Evolutionary conservation across 1,139 yeast genomes (phyloP), one percentile per base, ranked within the genome.

Genomic region (Geotrichum fermentans): DNA sequence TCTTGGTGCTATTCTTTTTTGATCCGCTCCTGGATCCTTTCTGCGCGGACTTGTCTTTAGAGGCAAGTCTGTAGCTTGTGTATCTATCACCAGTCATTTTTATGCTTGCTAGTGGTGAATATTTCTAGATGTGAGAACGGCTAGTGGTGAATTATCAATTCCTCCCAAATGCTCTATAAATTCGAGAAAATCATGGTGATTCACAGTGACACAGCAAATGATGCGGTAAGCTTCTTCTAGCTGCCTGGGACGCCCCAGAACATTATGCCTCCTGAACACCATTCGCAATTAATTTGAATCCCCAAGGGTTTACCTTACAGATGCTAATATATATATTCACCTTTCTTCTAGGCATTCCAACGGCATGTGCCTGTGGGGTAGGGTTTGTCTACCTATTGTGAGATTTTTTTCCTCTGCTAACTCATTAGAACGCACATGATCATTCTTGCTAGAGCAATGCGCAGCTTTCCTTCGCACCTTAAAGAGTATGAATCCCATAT

Each of bases 351-450:
- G 36, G 26, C 4, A 8, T 16, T 21, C 26, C 26, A 8, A 11
- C 30, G 2, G 45, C 33, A 2, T 7, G 11, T 11, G 51, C 52
- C 4, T 45, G 56, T 34, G 58, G 56, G 26, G 58, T 53, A 22
- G 55, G 56, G 57, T 55, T 54, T 46, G 56, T 28, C 36, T 7
- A 26, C 22, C 16, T 55, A 17, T 26, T 28, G 22, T 32, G 16
- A 10, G 13, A 10, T 21, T 26, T 17, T 4, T 3, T 16, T 21
- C n/a, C 7, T 16, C 51, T 53, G 22, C 28, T 24, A 51, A 51
- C 51, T 17, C 17, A 10, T 16, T 29, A 60, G 70, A 0, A 71
- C 71, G 2, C 82, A 77, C 59, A 52, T 73, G 29, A 62, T 73
- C 0, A 53, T 76, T 14, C 67, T 75, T 4, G 66, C 73, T 13